Conservation (phyloP, 2,329 filamentous ascomycete species). For the Colletotrichum spinosum region DNA sequence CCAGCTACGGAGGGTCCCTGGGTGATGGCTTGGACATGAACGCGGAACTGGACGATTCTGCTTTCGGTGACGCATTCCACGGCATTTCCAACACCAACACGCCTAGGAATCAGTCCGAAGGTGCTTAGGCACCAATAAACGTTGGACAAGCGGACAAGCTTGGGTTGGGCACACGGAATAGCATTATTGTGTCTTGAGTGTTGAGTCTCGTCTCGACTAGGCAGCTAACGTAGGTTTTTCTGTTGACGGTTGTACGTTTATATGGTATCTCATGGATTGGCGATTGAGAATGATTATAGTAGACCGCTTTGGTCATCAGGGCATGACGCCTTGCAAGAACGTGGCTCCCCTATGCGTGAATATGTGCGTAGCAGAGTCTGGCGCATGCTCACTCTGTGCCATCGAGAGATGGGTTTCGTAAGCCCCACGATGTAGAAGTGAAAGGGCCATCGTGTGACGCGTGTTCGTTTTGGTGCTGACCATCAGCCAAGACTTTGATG, state of each 20-base stretch:
- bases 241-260: constrained; percentile 6
- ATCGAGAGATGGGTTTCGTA: no score
- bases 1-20: constrained; percentile 65
- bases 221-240: neutral
- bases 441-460: no score
- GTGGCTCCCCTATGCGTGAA: no score
- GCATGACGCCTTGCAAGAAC: no score
- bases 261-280: constrained; percentile 15
- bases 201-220: no score
- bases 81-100: constrained; percentile 61
- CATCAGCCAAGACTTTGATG: no score
- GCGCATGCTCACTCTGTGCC: no score
- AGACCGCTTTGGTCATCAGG: neutral
- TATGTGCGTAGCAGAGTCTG: no score
- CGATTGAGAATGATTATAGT: constrained; percentile 16
- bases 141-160: neutral
- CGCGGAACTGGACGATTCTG: constrained; percentile 81
- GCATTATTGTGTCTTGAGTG: no score
- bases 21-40: constrained; percentile 69
- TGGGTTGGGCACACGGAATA: no score
- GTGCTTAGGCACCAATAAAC: constrained; percentile 17
- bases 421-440: no score
- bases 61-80: constrained; percentile 87
- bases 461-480: no score
- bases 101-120: constrained; percentile 43